phyloP scores from a whole-genome alignment of 768 basidiomycete genomes.

The Mycena chlorophos region DNA sequence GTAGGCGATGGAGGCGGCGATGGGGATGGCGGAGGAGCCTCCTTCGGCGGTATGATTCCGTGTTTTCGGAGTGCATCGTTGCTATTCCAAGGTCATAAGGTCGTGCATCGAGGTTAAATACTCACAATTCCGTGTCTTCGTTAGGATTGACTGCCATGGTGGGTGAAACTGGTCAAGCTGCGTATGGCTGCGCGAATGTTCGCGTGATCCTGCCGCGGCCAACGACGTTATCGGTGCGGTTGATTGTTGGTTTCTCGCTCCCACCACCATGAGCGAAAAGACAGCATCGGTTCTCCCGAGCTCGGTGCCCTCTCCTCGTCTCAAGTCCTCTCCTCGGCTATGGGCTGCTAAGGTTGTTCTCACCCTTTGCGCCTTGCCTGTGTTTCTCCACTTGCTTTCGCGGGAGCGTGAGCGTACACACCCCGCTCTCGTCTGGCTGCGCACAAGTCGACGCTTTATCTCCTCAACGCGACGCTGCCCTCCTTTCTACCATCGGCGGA shows the following conservation, averaged over 20 bases:
- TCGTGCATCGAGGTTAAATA: slow-evolving; percentile 6
- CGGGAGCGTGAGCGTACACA: too few relatives aligned
- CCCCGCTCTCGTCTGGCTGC: not conserved
- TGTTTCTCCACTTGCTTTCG: not conserved
- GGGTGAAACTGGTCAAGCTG: not conserved
- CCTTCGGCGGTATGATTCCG: slow-evolving; percentile 82
- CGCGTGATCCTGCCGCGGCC: not conserved
- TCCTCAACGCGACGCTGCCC: not conserved
- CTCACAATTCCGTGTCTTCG: slow-evolving; percentile 97
- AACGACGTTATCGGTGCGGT: too few relatives aligned
- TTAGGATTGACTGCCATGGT: slow-evolving; percentile 73
- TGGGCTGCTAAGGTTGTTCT: not conserved
- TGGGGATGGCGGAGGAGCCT: slow-evolving; percentile 69
- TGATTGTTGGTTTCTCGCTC: not conserved
- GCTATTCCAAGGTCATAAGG: slow-evolving; percentile 42
- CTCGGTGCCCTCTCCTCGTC: not conserved
- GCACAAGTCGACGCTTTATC: not conserved
- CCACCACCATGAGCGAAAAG: not conserved
- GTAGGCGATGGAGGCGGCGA: slow-evolving; percentile 79
- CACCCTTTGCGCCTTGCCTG: not conserved
- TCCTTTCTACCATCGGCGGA: not conserved
- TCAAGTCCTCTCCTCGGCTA: not conserved
- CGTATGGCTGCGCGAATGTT: not conserved
- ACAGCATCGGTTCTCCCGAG: not conserved
- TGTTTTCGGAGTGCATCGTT: slow-evolving; percentile 92